Evolutionary conservation across 2,329 filamentous ascomycete genomes (phyloP), one percentile per base, ranked within the genome.

Genomic region (Triangularia verruculosa): DNA sequence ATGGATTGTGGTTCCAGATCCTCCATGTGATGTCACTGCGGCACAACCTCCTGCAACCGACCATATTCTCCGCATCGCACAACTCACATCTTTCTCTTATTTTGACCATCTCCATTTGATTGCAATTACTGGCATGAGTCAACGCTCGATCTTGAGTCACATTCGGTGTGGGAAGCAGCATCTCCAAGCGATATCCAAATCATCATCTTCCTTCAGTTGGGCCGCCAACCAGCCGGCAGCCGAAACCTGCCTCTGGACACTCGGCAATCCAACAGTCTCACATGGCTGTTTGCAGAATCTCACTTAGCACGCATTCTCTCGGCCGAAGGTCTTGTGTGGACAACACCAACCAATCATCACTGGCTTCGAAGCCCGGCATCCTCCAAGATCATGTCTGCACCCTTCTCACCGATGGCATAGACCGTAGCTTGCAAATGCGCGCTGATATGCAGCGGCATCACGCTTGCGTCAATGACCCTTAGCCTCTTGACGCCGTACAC

Each of bases 391-490:
- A 74, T 69, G 2, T 62, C 52, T 56, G 76, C 71, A 6, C 62
- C 70, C 71, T 80, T 83, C 70, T 84, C 83, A 4, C 74, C 82
- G 66, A 82, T 72, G 71, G 80, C 82, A 69, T 84, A 84, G 2
- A 83, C 80, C 0, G 78, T 78, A 62, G 80, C 80, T 68, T 83
- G 80, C 39, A 82, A 78, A 8, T 81, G 76, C 7, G 67, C 79
- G 76, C 71, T 80, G 73, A 61, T 78, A 75, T 73, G 79, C 76
- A 82, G 72, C 2, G 81, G 81, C 62, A 83, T 77, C 5, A 82
- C 69, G 6, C 77, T 79, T 0, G 81, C 80, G 70, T 84, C 82
- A 5, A 78, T 76, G 0, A 83, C 76, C 4, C 80, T 73, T 22
- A 83, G 71, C 22, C 76, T 77, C 60, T 76, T 75, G 17, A 83